phyloP scores from a whole-genome alignment of 352 stramenopile species.

The Paralagenidium karlingii region DNA sequence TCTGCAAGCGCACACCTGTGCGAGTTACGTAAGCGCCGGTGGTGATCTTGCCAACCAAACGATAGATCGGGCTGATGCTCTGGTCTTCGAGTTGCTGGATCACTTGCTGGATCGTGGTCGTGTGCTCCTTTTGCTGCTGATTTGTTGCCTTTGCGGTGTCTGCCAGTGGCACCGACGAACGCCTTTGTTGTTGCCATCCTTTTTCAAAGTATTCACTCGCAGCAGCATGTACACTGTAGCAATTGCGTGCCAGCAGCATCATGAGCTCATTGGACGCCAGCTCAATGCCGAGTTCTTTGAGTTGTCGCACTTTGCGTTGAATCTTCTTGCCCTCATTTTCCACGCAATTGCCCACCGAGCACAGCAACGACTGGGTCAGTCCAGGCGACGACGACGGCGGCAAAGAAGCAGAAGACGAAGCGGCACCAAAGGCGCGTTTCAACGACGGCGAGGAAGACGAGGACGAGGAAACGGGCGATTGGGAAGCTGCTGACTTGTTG shows the following conservation, averaged over 20 bases:
- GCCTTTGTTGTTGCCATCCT: neutral
- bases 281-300: constrained; percentile 62
- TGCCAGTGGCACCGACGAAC: constrained; percentile 2
- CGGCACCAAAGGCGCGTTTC: neutral
- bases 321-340: constrained; percentile 47
- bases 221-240: constrained; percentile 53
- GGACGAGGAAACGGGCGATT: neutral
- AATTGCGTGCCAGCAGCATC: constrained; percentile 52
- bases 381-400: neutral
- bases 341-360: constrained; percentile 40
- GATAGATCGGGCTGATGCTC: constrained; percentile 17
- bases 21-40: constrained; percentile 39
- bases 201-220: constrained; percentile 67
- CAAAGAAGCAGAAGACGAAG: neutral
- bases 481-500: constrained; percentile 5
- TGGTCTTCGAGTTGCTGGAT: constrained; percentile 15
- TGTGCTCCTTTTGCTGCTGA: constrained; percentile 6
- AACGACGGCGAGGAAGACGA: too few species aligned
- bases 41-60: constrained; percentile 25
- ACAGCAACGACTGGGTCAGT: constrained; percentile 22
- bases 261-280: constrained; percentile 33
- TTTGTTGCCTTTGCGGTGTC: constrained; percentile 1
- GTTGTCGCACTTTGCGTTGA: constrained; percentile 55
- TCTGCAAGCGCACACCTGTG: constrained; percentile 16
- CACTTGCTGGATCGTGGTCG: constrained; percentile 5